A percentile compares a stretch with the other conserved stretches of the same genome.
Evolutionary conservation across 2,329 filamentous ascomycete genomes (phyloP).

Genomic region (Colletotrichum orchidophilum): DNA sequence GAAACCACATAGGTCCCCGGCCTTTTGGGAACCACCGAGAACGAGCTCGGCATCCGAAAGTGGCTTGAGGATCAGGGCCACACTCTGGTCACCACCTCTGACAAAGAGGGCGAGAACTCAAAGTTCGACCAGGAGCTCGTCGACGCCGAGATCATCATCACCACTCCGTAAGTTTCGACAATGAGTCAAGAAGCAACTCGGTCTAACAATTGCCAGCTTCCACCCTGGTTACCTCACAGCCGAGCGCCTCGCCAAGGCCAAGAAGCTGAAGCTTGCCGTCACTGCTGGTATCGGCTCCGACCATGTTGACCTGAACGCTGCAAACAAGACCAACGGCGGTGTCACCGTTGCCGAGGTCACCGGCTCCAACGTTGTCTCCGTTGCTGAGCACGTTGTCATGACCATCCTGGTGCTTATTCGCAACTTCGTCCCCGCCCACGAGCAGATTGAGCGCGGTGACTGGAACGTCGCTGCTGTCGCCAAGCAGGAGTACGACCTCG

Average conservation of each 20-base stretch:
- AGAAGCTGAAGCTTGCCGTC: constrained; percentile 97
- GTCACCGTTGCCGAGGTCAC: constrained; percentile 98
- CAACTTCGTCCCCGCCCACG: constrained; percentile 98
- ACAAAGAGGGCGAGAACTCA: constrained; percentile 95
- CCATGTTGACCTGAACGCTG: constrained; percentile 95
- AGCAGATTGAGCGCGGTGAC: constrained; percentile 87
- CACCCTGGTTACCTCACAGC: constrained; percentile 97
- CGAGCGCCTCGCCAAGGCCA: constrained; percentile 95
- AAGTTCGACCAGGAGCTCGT: constrained; percentile 95
- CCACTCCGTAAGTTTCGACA: constrained; percentile 81
- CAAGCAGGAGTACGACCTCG: constrained; percentile 98
- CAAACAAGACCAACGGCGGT: constrained; percentile 98
- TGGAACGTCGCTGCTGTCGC: constrained; percentile 97
- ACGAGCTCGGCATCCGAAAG: constrained; percentile 95
- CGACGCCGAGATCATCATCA: constrained; percentile 98
- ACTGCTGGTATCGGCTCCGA: constrained; percentile 98
- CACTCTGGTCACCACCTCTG: constrained; percentile 94
- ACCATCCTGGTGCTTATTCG: constrained; percentile 95
- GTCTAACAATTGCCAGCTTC: constrained; percentile 68
- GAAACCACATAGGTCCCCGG: constrained; percentile 68
- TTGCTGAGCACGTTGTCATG: constrained; percentile 99
- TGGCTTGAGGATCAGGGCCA: constrained; percentile 98
- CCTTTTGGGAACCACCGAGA: constrained; percentile 95
- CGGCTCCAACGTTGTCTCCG: constrained; percentile 97
- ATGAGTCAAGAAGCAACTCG: background rate